Base-by-base conservation (phyloP, 345 rosid species). In the Populus nigra region DNA sequence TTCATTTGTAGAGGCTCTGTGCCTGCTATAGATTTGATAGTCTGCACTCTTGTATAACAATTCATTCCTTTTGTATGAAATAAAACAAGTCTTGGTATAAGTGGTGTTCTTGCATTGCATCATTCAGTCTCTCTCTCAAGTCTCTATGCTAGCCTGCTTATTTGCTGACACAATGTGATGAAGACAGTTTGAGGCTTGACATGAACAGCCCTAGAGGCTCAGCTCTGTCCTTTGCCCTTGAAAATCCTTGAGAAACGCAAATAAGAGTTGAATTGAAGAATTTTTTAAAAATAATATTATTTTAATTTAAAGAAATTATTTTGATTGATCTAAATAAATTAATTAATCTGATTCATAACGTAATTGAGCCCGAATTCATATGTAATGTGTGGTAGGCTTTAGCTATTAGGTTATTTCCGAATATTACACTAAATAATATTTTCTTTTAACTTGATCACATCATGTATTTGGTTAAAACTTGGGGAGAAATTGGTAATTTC, bases 11-110 rank as follows among this genome's bases (percentile, higher is more conserved):
- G 36, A 53, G 76, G 81, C 67, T 38, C 18, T 16, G 41, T 38
- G 73, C 68, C 68, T 69, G 74, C 47, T 71, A 20, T 16, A 23
- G 75, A 71, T 71, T 62, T 59, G 33, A 18, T 29, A 65, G 45
- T 68, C 65, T 33, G 63, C 6, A 63, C 41, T 73, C 47, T 8
- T 61, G 22, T 47, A 16, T 33, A 35, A 78, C 62, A 62, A 69
- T 77, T 77, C 45, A 23, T 47, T 62, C 75, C 49, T 45, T n/a
- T 71, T 49, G 25, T 45, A 59, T 13, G 45, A 7, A 61, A 69
- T 77, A 11, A 69, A 57, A 59, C 50, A 41, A 38, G 66, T 76
- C 55, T 53, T 2, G 59, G 59, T 53, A 8, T 53, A 7, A 20
- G 59, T 20, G 59, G 23, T 53, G 59, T 55, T 55, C 2, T 33